phyloP scores from a whole-genome alignment of 257 asterid genomes.

The Forsythia viridissima region DNA sequence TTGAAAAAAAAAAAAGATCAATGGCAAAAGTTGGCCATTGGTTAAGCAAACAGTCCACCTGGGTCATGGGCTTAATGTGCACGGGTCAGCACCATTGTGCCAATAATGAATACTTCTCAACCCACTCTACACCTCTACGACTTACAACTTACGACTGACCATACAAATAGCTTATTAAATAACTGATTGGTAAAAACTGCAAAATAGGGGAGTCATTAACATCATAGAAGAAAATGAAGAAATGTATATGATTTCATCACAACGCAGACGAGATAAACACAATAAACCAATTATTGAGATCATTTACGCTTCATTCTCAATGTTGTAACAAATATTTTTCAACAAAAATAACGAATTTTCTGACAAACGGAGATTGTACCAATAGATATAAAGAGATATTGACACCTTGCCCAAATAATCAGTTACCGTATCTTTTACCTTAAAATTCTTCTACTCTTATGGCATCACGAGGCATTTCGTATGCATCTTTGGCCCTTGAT shows the following conservation, averaged over 20 bases:
- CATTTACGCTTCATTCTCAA: background rate
- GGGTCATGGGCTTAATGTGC: too few relatives aligned
- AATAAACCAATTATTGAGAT: background rate
- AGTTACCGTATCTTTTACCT: conserved; percentile 12
- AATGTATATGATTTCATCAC: background rate
- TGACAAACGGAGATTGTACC: background rate
- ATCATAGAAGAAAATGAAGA: background rate
- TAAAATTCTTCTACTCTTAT: conserved; percentile 66
- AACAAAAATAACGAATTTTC: background rate
- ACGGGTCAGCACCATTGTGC: too few relatives aligned
- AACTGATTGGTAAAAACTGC: too few relatives aligned
- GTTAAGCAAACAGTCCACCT: too few relatives aligned
- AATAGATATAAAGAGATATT: background rate
- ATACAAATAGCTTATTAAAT: too few relatives aligned
- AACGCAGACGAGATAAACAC: background rate
- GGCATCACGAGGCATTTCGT: conserved; percentile 64
- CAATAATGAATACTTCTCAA: too few relatives aligned
- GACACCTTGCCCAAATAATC: background rate
- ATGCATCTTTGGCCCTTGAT: conserved; percentile 79
- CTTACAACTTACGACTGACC: too few relatives aligned
- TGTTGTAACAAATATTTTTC: background rate
- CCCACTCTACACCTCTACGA: too few relatives aligned
- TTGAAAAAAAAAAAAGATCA: too few relatives aligned
- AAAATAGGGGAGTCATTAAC: background rate
- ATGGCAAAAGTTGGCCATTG: too few relatives aligned